Evolutionary conservation across 225 moss, liverwort and hornwort genomes (phyloP).

Genomic region (Polytrichum formosum): DNA sequence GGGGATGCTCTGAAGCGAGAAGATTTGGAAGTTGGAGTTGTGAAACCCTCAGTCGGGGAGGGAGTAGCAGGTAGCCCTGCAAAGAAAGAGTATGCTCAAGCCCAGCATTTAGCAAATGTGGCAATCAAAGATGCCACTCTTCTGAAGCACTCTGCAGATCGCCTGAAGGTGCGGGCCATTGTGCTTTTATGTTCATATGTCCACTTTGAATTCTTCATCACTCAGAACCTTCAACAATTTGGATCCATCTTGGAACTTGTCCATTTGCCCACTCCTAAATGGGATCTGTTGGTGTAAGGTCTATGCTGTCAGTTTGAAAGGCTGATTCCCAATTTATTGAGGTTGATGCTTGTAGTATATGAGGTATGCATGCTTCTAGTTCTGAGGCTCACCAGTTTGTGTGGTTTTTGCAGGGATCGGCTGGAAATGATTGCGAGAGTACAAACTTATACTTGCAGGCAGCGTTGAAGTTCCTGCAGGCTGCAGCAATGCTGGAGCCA

Average conservation of each 20-base stretch:
- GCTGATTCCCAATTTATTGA: too few relatives aligned
- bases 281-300: too few relatives aligned
- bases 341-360: background rate
- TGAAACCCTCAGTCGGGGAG: conserved; percentile 36
- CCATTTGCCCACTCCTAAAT: too few relatives aligned
- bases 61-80: conserved; percentile 57
- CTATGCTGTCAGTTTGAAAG: too few relatives aligned
- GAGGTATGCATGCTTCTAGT: conserved; percentile 4
- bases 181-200: too few relatives aligned
- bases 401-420: conserved; percentile 21
- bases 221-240: too few relatives aligned
- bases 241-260: too few relatives aligned
- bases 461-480: conserved; percentile 80
- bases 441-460: conserved; percentile 86
- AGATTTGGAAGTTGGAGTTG: conserved; percentile 32
- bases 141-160: conserved; percentile 91
- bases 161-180: conserved; percentile 57
- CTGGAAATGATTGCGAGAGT: conserved; percentile 41
- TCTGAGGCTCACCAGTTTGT: conserved; percentile 16
- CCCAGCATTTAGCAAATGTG: conserved; percentile 31
- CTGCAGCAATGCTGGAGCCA: conserved; percentile 74
- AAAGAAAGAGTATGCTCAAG: conserved; percentile 65
- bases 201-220: too few relatives aligned
- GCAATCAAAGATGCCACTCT: conserved; percentile 55
- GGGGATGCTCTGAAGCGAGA: conserved; percentile 44